These are phyloP conservation scores for Pyrrhoderma lamaoense DNA, from an alignment of 1,284 basidiomycete species.

Conservation along the genomic window DNA sequence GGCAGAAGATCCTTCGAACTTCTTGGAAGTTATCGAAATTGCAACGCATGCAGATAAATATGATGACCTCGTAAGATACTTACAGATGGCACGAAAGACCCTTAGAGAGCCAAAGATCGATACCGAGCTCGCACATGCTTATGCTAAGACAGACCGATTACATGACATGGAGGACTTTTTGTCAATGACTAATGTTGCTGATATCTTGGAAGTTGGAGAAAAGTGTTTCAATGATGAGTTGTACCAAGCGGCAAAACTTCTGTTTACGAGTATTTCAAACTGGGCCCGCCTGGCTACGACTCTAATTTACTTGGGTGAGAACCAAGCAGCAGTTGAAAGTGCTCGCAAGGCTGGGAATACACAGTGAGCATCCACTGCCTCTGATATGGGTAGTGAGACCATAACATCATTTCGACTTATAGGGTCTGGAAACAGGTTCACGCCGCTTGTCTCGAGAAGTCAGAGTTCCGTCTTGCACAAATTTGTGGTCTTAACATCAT, in stretches of 20 bases:
- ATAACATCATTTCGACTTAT: slow-evolving; percentile 15
- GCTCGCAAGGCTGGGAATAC: slow-evolving; percentile 99
- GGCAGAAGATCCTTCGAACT: slow-evolving; percentile 95
- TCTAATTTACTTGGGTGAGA: slow-evolving; percentile 96
- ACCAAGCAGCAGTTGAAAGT: slow-evolving; percentile 96
- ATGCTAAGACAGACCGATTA: slow-evolving; percentile 93
- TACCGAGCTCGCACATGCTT: slow-evolving; percentile 93
- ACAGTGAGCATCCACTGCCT: slow-evolving; percentile 44
- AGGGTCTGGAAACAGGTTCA: slow-evolving; percentile 99
- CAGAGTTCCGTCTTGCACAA: slow-evolving; percentile 95
- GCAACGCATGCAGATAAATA: slow-evolving; percentile 95
- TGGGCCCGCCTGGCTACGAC: slow-evolving; percentile 98
- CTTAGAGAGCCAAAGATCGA: slow-evolving; percentile 97
- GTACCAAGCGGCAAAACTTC: slow-evolving; percentile 93
- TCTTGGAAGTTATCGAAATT: slow-evolving; percentile 95
- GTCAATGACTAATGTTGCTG: slow-evolving; percentile 97
- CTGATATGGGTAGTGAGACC: slow-evolving; percentile 24
- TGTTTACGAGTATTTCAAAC: slow-evolving; percentile 97
- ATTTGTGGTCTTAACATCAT: slow-evolving; percentile 97
- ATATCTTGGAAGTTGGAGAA: slow-evolving; percentile 93
- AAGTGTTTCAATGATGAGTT: slow-evolving; percentile 99
- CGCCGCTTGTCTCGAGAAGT: slow-evolving; percentile 95
- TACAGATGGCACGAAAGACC: slow-evolving; percentile 99
- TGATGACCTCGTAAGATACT: slow-evolving; percentile 94
- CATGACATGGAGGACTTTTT: slow-evolving; percentile 99